These are phyloP conservation scores for Penicillium coffeae DNA, from an alignment of 495 filamentous ascomycete genomes.

Conservation along the genomic window DNA sequence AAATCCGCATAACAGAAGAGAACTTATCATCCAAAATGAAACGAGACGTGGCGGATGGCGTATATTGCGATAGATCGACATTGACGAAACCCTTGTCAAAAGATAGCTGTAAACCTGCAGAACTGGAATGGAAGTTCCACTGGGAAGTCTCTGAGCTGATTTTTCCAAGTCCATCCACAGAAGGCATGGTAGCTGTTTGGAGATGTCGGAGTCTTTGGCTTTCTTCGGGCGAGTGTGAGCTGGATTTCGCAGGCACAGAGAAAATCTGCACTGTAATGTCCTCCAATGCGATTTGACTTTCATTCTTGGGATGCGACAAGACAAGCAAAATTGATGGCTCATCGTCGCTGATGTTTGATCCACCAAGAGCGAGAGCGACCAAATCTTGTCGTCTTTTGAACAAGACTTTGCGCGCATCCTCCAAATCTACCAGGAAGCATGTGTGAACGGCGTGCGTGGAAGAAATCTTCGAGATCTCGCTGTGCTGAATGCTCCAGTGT, in stretches of 20 bases:
- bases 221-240: constrained; percentile 21
- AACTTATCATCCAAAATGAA: constrained; percentile 41
- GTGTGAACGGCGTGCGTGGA: constrained; percentile 31
- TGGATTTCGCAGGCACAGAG: constrained; percentile 29
- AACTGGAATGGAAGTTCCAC: constrained; percentile 45
- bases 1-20: constrained; percentile 44
- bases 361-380: constrained; percentile 33
- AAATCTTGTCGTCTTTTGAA: constrained; percentile 45
- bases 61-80: constrained; percentile 45
- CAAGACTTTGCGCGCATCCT: constrained; percentile 41
- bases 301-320: constrained; percentile 35
- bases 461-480: constrained; percentile 31
- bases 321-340: constrained; percentile 40
- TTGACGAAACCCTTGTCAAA: constrained; percentile 43
- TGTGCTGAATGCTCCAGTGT: constrained; percentile 41
- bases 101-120: constrained; percentile 41
- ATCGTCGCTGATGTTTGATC: constrained; percentile 21
- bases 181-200: constrained; percentile 34
- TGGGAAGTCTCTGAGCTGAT: constrained; percentile 27
- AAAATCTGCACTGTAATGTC: constrained; percentile 44
- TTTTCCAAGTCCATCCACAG: constrained; percentile 21
- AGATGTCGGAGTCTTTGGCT: constrained; percentile 39
- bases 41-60: constrained; percentile 36
- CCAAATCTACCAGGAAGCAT: constrained; percentile 44
- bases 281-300: constrained; percentile 25